These are phyloP conservation scores for Colletotrichum gloeosporioides DNA, from an alignment of 2,329 filamentous ascomycete species.

Conservation along the genomic window DNA sequence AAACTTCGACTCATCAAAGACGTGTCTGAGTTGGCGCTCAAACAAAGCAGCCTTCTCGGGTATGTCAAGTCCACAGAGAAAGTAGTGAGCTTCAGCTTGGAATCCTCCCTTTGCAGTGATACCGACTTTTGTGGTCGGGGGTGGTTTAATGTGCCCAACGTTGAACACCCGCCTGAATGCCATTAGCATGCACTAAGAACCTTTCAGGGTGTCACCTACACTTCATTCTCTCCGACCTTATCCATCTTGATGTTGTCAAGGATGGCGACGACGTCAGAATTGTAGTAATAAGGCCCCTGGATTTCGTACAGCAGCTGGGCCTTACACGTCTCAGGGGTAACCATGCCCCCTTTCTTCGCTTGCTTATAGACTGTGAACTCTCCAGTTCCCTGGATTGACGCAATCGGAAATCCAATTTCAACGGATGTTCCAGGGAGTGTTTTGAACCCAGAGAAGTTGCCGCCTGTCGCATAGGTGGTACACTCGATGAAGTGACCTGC, in stretches of 20 bases:
- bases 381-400: conserved; percentile 50
- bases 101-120: conserved; percentile 49
- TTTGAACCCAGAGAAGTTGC: conserved; percentile 56
- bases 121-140: conserved; percentile 42
- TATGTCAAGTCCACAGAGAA: conserved; percentile 48
- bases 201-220: conserved; percentile 21
- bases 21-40: conserved; percentile 40
- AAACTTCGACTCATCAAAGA: conserved; percentile 37
- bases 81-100: conserved; percentile 50
- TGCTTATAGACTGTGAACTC: conserved; percentile 55
- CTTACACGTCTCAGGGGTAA: conserved; percentile 33
- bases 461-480: conserved; percentile 55
- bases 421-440: conserved; percentile 37
- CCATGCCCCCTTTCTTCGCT: conserved; percentile 22
- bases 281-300: conserved; percentile 48
- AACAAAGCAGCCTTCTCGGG: conserved; percentile 47
- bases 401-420: conserved; percentile 54
- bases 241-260: conserved; percentile 48
- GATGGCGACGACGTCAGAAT: conserved; percentile 48
- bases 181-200: background rate
- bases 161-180: conserved; percentile 13
- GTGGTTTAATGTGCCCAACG: conserved; percentile 24
- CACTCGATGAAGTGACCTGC: conserved; percentile 57
- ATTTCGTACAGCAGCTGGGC: conserved; percentile 51
- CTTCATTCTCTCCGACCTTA: conserved; percentile 42